Conservation (phyloP, 2,329 filamentous ascomycete species). For the Coleophoma cylindrospora region DNA sequence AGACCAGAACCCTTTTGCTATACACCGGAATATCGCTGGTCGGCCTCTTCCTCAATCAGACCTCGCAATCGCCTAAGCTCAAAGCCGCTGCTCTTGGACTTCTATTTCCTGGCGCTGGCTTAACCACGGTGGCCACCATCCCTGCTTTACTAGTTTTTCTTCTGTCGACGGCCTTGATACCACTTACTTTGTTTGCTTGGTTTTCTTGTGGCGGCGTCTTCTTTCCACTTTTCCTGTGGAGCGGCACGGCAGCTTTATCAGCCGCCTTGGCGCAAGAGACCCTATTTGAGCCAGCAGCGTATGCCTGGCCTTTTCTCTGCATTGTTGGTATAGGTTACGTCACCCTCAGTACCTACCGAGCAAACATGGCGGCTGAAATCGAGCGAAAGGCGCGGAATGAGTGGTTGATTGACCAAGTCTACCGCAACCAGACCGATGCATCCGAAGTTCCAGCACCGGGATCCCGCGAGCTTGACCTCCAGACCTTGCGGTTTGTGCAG, state of each 20-base stretch:
- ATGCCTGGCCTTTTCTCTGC: background rate
- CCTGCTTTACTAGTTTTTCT: background rate
- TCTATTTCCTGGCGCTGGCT: background rate
- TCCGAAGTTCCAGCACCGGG: background rate
- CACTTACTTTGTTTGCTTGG: slow-evolving; percentile 1
- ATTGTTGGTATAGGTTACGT: background rate
- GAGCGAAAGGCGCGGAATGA: background rate
- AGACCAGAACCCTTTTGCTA: background rate
- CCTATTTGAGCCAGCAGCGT: background rate
- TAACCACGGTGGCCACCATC: background rate
- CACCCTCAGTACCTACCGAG: background rate
- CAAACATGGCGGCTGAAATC: background rate
- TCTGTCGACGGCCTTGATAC: background rate
- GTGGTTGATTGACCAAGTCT: background rate
- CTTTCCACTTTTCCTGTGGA: background rate
- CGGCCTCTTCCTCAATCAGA: background rate
- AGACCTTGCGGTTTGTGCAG: slow-evolving; percentile 8
- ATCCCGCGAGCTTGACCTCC: slow-evolving; percentile 3
- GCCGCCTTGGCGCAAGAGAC: background rate
- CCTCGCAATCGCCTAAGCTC: background rate
- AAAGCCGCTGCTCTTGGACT: background rate
- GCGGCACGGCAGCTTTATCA: background rate
- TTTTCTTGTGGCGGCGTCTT: background rate
- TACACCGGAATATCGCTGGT: background rate
- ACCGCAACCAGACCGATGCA: background rate